Base-by-base conservation (phyloP, 192 early-diverging fungal genomes). In the Powellomyces hirtus region DNA sequence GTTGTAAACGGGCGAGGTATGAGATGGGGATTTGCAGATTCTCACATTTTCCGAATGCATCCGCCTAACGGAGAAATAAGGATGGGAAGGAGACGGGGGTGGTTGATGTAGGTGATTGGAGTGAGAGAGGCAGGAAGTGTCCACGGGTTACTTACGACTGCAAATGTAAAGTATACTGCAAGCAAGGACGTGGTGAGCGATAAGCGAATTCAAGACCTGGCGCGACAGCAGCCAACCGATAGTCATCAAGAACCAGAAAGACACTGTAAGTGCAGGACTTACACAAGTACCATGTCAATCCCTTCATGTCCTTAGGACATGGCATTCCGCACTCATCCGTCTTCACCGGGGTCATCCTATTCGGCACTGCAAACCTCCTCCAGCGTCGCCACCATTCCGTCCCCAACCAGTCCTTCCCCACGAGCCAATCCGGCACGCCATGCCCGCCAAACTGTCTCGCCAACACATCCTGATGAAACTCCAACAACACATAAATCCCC, bases 401-500 rank as follows among this genome's bases (percentile, higher is more conserved):
- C 78, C 68, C 44, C 34, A 27, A 42, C 46, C 33, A 34, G n/a
- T 13, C 29, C 36, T 27, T 29, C 14, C 24, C 64, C 58, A 68
- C 44, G 31, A 66, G 16, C 66, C 68, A 77, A 14, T 74, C 40
- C 13, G 85, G 84, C 1, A 80, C 74, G 14, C 85, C 82, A 53
- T 84, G 75, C 0, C 83, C 82, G 44, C 83, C 80, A 37, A 83
- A 79, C 52, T 77, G 76, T 26, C 66, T 73, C 11, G 80, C 77
- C 36, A 81, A 72, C 3, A 82, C 73, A 53, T 86, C 81, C 67
- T 89, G 88, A 74, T 89, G 88, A 45, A 85, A 81, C 53, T 89
- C 88, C 4, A 89, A 71, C 6, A 89, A 62, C 6, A 87, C 79
- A 59, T 85, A 89, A 38, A 89, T 87, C 22, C 79, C 77, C 22